Conservation (phyloP, 257 asterid genomes). For the Coffea canephora region DNA sequence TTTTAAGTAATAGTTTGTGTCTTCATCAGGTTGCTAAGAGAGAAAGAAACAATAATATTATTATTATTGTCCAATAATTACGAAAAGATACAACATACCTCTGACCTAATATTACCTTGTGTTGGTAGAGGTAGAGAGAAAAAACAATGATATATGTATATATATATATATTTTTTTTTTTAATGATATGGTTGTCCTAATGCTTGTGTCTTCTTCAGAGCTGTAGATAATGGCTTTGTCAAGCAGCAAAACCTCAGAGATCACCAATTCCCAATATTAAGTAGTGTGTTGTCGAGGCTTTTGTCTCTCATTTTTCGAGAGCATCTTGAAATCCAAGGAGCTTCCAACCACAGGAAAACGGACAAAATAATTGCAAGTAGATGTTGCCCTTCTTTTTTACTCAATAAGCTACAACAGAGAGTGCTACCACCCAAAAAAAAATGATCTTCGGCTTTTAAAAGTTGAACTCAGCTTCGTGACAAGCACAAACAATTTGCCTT, state of each 20-base stretch:
- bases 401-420: neutral
- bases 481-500: neutral
- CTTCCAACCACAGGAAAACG: neutral
- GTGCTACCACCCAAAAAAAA: neutral
- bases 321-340: constrained; percentile 8
- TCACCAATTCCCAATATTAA: neutral
- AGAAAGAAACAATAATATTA: no score
- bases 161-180: neutral
- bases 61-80: no score
- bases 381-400: neutral
- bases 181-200: neutral
- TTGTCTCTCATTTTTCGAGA: neutral
- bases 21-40: no score
- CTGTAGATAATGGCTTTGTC: neutral
- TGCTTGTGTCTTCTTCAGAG: constrained; percentile 15
- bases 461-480: constrained; percentile 12
- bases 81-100: no score
- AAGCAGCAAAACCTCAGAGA: neutral
- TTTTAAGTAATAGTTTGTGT: no score
- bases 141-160: no score
- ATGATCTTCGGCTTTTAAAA: constrained; percentile 8
- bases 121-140: no score
- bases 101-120: no score
- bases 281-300: neutral
- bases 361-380: neutral